Evolutionary conservation across 768 basidiomycete genomes (phyloP).

Genomic region (Suillus decipiens): DNA sequence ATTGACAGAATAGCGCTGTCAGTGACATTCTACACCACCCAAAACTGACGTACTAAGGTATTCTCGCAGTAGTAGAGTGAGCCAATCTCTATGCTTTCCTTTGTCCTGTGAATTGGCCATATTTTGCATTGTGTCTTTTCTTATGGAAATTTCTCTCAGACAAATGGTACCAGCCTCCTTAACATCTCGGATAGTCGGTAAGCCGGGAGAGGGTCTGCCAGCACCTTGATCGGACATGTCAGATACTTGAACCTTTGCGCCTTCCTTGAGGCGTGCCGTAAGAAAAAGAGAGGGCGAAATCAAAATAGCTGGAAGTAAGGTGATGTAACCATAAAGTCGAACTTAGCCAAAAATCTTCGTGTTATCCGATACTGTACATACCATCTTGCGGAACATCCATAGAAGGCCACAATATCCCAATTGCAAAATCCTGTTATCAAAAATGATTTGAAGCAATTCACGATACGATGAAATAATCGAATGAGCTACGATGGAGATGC

Average conservation of each 20-base stretch:
- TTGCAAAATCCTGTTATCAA: slow-evolving; percentile 53
- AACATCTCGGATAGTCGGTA: slow-evolving; percentile 52
- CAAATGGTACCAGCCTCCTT: slow-evolving; percentile 54
- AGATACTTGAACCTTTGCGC: slow-evolving; percentile 48
- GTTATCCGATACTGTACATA: slow-evolving; percentile 37
- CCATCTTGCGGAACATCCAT: slow-evolving; percentile 58
- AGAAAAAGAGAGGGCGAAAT: slow-evolving; percentile 59
- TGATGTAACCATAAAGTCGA: slow-evolving; percentile 14
- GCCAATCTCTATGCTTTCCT: slow-evolving; percentile 62
- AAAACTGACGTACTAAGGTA: slow-evolving; percentile 52
- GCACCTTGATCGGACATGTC: slow-evolving; percentile 44
- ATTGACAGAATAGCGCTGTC: slow-evolving; percentile 12
- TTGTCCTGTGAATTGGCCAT: slow-evolving; percentile 21
- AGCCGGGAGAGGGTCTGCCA: slow-evolving; percentile 40
- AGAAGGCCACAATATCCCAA: slow-evolving; percentile 81
- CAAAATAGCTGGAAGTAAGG: slow-evolving; percentile 46
- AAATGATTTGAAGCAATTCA: slow-evolving; percentile 20
- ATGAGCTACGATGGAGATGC: slow-evolving; percentile 9
- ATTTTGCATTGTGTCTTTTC: slow-evolving; percentile 19
- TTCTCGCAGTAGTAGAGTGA: slow-evolving; percentile 65
- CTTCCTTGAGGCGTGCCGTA: slow-evolving; percentile 58
- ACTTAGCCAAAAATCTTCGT: slow-evolving; percentile 15
- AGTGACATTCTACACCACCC: background rate
- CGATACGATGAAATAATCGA: slow-evolving; percentile 12
- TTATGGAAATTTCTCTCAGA: slow-evolving; percentile 47